A percentile compares a stretch with the other conserved stretches of the same genome.
phyloP scores from a whole-genome alignment of 805 yeast genomes.

The Saccharomycopsis javanensis region DNA sequence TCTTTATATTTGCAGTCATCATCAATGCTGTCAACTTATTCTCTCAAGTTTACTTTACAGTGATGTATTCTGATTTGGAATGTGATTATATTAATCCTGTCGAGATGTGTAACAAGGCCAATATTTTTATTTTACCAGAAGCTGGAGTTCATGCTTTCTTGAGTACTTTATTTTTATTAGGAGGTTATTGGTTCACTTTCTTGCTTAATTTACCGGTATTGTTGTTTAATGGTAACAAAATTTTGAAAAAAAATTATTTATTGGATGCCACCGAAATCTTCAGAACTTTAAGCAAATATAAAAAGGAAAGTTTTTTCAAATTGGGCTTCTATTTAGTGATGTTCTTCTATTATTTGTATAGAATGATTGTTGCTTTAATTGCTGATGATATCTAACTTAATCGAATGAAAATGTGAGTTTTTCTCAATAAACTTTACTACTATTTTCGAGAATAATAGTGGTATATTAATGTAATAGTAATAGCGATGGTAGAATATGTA shows the following conservation, averaged over 20 bases:
- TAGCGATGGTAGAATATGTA: no score
- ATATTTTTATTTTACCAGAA: slow-evolving; percentile 84
- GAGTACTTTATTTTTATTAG: slow-evolving; percentile 60
- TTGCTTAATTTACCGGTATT: slow-evolving; percentile 73
- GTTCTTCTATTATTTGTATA: slow-evolving; percentile 92
- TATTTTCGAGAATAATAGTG: background rate
- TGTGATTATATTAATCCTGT: slow-evolving; percentile 96
- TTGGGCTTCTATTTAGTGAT: slow-evolving; percentile 82
- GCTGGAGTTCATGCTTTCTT: slow-evolving; percentile 72
- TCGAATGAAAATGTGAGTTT: no score
- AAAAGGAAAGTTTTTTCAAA: slow-evolving; percentile 84
- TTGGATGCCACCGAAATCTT: slow-evolving; percentile 97
- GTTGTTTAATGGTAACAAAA: slow-evolving; percentile 75
- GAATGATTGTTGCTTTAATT: slow-evolving; percentile 91
- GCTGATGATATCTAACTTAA: slow-evolving; percentile 40
- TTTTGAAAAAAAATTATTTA: slow-evolving; percentile 68
- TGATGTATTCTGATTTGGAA: slow-evolving; percentile 90
- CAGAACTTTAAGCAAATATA: slow-evolving; percentile 85
- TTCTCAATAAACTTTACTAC: no score
- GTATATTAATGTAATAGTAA: no score
- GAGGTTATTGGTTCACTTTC: slow-evolving; percentile 89
- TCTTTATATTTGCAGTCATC: slow-evolving; percentile 69
- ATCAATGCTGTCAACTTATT: slow-evolving; percentile 83
- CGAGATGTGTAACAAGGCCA: slow-evolving; percentile 87
- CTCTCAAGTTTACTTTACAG: slow-evolving; percentile 88